These are phyloP conservation scores for Kwoniella sp. DNA, from an alignment of 768 basidiomycete genomes.

Conservation along the genomic window DNA sequence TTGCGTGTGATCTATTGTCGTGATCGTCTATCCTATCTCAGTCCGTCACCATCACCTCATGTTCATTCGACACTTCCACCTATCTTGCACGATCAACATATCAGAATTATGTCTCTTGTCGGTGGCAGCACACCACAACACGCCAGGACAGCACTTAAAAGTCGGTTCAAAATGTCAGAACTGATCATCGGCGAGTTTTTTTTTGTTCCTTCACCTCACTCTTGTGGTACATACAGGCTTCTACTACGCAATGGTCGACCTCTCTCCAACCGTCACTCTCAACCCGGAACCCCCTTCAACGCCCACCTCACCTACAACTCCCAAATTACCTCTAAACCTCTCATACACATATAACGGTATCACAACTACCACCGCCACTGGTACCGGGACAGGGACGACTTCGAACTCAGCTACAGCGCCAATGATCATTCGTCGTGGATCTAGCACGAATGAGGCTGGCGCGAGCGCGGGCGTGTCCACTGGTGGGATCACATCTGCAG, in stretches of 20 bases:
- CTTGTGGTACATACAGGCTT: conserved; percentile 64
- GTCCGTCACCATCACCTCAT: no score
- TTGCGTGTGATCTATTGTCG: background rate
- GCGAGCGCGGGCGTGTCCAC: background rate
- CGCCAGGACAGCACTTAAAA: no score
- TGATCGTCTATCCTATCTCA: background rate
- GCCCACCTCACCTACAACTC: conserved; percentile 49
- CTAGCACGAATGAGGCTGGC: conserved; percentile 10
- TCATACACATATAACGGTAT: conserved; percentile 4
- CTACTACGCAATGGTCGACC: conserved; percentile 93
- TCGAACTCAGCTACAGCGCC: conserved; percentile 11
- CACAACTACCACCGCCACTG: conserved; percentile 15
- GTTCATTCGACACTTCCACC: no score
- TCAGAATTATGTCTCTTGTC: no score
- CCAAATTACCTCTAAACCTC: conserved; percentile 52
- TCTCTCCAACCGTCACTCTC: conserved; percentile 66
- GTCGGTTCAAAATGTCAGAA: no score
- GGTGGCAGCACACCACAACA: no score
- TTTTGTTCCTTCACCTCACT: no score
- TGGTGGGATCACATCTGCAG: no score
- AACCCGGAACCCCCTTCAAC: conserved; percentile 57
- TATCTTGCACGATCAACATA: no score
- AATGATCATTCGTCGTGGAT: conserved; percentile 19
- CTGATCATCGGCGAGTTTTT: no score
- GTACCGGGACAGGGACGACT: background rate